Conservation (phyloP, 371 early-diverging fungal genomes). For the Capniomyces stellatus region DNA sequence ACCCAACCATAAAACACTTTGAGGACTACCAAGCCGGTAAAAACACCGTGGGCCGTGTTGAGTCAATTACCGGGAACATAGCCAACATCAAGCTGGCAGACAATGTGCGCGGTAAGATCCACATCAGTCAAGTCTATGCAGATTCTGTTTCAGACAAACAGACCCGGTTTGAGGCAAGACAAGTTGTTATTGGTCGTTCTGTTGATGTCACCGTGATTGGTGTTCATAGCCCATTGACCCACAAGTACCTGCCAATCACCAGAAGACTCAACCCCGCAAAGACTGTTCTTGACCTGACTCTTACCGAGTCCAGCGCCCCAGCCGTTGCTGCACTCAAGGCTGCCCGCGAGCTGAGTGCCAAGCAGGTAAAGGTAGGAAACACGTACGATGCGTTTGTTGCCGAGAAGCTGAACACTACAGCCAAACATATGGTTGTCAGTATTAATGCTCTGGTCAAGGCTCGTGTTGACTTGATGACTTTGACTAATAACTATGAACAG, state of each 20-base stretch:
- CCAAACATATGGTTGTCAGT: no score
- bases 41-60: constrained; percentile 31
- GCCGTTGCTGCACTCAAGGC: no score
- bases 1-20: constrained; percentile 24
- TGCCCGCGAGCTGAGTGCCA: no score
- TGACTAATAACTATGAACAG: no score
- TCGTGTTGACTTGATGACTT: no score
- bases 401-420: no score
- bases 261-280: constrained; percentile 25
- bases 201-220: constrained; percentile 46
- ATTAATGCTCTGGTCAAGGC: no score
- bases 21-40: constrained; percentile 39
- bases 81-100: constrained; percentile 40
- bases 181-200: constrained; percentile 17
- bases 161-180: constrained; percentile 19
- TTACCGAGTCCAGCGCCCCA: constrained; percentile 27
- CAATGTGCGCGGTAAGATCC: constrained; percentile 45
- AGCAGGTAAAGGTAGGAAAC: no score
- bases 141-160: constrained; percentile 22
- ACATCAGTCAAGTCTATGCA: constrained; percentile 41
- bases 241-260: constrained; percentile 40
- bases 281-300: constrained; percentile 31
- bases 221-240: constrained; percentile 31
- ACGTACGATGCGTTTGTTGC: no score
- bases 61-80: constrained; percentile 33